Evolutionary conservation across 2,329 filamentous ascomycete species (phyloP).

Genomic region (Diaporthe batatas): DNA sequence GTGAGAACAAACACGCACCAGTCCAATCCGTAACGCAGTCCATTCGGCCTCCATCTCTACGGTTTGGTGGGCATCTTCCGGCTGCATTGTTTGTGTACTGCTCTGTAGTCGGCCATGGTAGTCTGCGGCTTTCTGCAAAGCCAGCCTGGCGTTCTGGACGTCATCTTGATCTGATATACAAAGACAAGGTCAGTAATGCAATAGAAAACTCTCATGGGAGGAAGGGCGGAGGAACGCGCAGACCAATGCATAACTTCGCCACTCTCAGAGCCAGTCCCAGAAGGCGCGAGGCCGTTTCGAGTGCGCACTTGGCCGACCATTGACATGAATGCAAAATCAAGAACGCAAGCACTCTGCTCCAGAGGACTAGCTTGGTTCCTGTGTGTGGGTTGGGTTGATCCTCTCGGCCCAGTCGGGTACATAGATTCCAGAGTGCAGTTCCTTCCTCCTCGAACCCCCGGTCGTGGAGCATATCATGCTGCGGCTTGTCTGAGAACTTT

Average conservation of each 20-base stretch:
- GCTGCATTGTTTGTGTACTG: constrained; percentile 45
- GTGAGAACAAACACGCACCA: constrained; percentile 65
- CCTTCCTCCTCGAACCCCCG: constrained; percentile 68
- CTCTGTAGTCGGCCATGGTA: constrained; percentile 61
- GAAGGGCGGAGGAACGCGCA: background rate
- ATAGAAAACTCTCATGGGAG: constrained; percentile 41
- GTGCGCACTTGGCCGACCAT: constrained; percentile 47
- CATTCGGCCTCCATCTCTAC: constrained; percentile 70
- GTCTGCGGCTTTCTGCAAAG: constrained; percentile 74
- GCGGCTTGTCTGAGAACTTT: constrained; percentile 49
- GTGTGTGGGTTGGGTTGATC: constrained; percentile 41
- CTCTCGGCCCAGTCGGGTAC: constrained; percentile 64
- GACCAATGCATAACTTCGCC: constrained; percentile 73
- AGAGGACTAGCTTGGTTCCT: constrained; percentile 51
- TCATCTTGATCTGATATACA: constrained; percentile 61
- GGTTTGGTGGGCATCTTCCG: constrained; percentile 50
- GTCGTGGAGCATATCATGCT: constrained; percentile 50
- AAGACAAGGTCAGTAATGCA: constrained; percentile 39
- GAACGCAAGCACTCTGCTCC: constrained; percentile 71
- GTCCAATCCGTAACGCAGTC: constrained; percentile 71
- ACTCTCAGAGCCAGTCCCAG: constrained; percentile 78
- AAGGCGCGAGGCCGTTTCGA: constrained; percentile 63
- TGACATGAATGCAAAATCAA: constrained; percentile 73
- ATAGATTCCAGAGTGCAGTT: constrained; percentile 75
- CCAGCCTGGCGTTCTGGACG: constrained; percentile 68